A percentile compares a stretch with the other conserved stretches of the same genome.
These are phyloP conservation scores for Chrysopogon serrulatus DNA, from an alignment of 176 grass and related monocot genomes.

Conservation along the genomic window DNA sequence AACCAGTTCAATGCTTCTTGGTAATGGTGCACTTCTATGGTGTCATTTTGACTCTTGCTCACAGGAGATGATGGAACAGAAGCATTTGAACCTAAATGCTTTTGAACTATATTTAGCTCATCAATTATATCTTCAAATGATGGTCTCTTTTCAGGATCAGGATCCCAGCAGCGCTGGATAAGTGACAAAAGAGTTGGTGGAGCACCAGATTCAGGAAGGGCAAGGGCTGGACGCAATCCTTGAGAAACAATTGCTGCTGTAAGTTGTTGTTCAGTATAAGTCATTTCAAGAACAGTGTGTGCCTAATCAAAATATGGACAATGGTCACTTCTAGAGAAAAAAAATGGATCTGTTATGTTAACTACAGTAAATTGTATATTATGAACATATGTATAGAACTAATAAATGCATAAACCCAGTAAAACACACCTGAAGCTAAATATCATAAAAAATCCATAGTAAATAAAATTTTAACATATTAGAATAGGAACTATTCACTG, in stretches of 20 bases:
- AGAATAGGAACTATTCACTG: conserved; percentile 8
- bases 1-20: conserved; percentile 82
- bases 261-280: conserved; percentile 91
- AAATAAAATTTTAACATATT: not conserved
- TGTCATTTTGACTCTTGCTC: conserved; percentile 39
- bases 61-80: conserved; percentile 15
- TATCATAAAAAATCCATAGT: not conserved
- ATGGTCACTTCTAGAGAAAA: conserved; percentile 11
- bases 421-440: not conserved
- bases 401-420: not conserved
- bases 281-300: conserved; percentile 98
- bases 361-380: not conserved
- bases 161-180: conserved; percentile 74
- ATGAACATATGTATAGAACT: not conserved
- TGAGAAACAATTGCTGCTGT: conserved; percentile 80
- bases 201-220: conserved; percentile 52
- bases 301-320: conserved; percentile 51
- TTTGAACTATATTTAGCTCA: conserved; percentile 44
- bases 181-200: conserved; percentile 71
- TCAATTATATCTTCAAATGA: conserved; percentile 69
- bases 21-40: conserved; percentile 33
- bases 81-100: conserved; percentile 33
- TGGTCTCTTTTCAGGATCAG: conserved; percentile 70
- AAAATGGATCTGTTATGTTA: not conserved
- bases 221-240: conserved; percentile 69